These are phyloP conservation scores for Fusarium kyushuense DNA, from an alignment of 2,329 filamentous ascomycete genomes.

Conservation along the genomic window DNA sequence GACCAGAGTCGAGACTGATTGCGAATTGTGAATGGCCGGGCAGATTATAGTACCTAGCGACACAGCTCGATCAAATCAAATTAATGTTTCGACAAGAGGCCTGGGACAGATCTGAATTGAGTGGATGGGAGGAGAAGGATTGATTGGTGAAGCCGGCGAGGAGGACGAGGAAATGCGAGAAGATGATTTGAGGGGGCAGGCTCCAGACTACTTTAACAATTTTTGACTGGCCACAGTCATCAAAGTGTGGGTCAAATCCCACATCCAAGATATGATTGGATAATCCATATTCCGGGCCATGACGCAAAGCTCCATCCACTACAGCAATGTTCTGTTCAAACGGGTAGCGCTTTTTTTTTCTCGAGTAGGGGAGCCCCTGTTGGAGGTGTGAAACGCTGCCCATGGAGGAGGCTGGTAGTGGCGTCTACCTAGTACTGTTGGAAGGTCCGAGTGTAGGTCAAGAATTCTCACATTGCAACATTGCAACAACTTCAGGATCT, in stretches of 20 bases:
- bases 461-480: no score
- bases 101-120: conserved; percentile 50
- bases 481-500: no score
- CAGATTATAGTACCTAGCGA: conserved; percentile 38
- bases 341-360: neutral
- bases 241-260: conserved; percentile 50
- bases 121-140: conserved; percentile 55
- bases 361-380: neutral
- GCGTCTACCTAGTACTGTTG: neutral
- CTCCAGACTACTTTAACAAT: conserved; percentile 57
- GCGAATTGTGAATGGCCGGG: conserved; percentile 49
- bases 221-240: conserved; percentile 64
- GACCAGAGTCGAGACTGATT: conserved; percentile 36
- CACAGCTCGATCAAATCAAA: conserved; percentile 32
- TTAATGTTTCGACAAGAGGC: conserved; percentile 46
- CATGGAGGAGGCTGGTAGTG: neutral
- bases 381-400: neutral
- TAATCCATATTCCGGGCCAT: conserved; percentile 41
- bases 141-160: conserved; percentile 61
- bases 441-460: neutral
- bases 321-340: neutral
- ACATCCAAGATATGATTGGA: conserved; percentile 51
- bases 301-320: conserved; percentile 37
- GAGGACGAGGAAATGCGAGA: conserved; percentile 60
- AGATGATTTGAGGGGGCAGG: conserved; percentile 66